Evolutionary conservation across 495 filamentous ascomycete genomes (phyloP).

Genomic region (Neurospora sp.): DNA sequence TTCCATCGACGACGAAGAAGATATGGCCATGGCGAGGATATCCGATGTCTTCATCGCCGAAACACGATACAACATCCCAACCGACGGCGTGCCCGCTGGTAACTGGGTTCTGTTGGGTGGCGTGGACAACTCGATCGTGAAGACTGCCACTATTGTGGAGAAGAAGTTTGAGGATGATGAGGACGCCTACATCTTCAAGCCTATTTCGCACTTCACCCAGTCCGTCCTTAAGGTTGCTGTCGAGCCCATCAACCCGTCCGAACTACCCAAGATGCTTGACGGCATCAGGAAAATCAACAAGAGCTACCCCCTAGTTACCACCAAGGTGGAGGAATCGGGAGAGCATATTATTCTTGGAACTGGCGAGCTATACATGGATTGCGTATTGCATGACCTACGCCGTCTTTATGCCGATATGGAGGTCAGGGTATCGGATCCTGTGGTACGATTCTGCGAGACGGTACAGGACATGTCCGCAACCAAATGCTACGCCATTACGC

Average conservation of each 20-base stretch:
- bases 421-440: slow-evolving; percentile 94
- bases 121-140: slow-evolving; percentile 96
- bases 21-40: slow-evolving; percentile 88
- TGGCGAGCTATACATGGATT: slow-evolving; percentile 98
- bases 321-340: slow-evolving; percentile 97
- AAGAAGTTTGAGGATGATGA: slow-evolving; percentile 72
- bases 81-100: slow-evolving; percentile 87
- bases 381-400: slow-evolving; percentile 90
- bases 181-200: slow-evolving; percentile 89
- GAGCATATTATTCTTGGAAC: slow-evolving; percentile 94
- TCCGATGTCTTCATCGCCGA: slow-evolving; percentile 88
- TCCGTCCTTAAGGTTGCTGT: slow-evolving; percentile 97
- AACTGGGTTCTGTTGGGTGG: slow-evolving; percentile 87
- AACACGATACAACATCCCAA: slow-evolving; percentile 83
- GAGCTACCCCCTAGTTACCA: slow-evolving; percentile 87
- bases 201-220: slow-evolving; percentile 89
- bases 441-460: slow-evolving; percentile 95
- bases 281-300: slow-evolving; percentile 95
- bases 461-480: slow-evolving; percentile 96
- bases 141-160: slow-evolving; percentile 90
- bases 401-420: slow-evolving; percentile 98
- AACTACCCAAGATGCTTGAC: slow-evolving; percentile 98
- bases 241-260: slow-evolving; percentile 95
- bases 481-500: slow-evolving; percentile 94
- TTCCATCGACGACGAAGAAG: slow-evolving; percentile 94